Evolutionary conservation across 768 basidiomycete species (phyloP).

Genomic region (Tricholoma sp.): DNA sequence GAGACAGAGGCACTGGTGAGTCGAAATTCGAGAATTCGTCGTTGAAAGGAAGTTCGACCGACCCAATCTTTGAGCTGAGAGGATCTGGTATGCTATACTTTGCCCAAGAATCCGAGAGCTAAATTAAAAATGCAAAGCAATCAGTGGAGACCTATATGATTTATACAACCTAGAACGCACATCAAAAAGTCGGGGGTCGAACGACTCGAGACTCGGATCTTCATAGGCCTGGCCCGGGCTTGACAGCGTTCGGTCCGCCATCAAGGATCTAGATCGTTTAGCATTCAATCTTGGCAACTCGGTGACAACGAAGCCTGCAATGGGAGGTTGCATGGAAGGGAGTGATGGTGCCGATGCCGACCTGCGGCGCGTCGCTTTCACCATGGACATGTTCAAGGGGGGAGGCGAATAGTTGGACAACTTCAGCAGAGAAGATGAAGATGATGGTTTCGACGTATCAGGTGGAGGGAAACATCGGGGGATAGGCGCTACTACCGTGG

Average conservation of each 20-base stretch:
- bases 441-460: background rate
- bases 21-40: conserved; percentile 8
- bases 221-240: too few relatives aligned
- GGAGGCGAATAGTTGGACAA: conserved; percentile 1
- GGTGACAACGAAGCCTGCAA: too few relatives aligned
- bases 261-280: conserved; percentile 16
- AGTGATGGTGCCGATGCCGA: conserved; percentile 29
- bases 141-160: background rate
- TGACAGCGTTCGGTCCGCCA: conserved; percentile 9
- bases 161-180: conserved; percentile 7
- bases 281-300: conserved; percentile 7
- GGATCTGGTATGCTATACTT: conserved; percentile 7
- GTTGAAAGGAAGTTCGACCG: conserved; percentile 6
- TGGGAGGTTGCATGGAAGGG: conserved; percentile 4
- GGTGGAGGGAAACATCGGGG: conserved; percentile 7
- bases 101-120: background rate
- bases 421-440: background rate
- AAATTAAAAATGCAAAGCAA: background rate
- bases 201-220: too few relatives aligned
- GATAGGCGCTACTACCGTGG: conserved; percentile 1
- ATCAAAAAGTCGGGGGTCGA: conserved; percentile 6
- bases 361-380: conserved; percentile 23
- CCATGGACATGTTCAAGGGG: conserved; percentile 12
- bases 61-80: conserved; percentile 12
- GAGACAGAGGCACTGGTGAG: conserved; percentile 17